These are phyloP conservation scores for Vinca minor DNA, from an alignment of 257 asterid species.

Conservation along the genomic window DNA sequence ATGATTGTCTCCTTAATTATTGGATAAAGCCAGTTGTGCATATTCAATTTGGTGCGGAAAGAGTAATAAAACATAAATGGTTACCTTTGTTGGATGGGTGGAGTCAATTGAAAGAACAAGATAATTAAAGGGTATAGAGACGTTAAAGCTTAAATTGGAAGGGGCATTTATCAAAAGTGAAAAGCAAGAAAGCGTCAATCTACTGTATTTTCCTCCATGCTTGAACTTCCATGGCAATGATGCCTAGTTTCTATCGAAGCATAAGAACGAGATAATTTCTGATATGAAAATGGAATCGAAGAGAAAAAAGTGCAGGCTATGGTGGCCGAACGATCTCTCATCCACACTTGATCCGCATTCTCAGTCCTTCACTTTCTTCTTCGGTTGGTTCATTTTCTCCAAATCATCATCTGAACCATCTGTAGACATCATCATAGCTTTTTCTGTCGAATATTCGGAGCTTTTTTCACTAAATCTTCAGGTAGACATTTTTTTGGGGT, in stretches of 20 bases:
- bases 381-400: slow-evolving; percentile 69
- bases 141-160: neutral
- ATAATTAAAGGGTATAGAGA: neutral
- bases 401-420: slow-evolving; percentile 48
- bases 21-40: too few species aligned
- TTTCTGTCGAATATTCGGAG: slow-evolving; percentile 34
- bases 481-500: slow-evolving; percentile 26
- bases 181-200: neutral
- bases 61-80: too few species aligned
- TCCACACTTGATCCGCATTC: slow-evolving; percentile 27
- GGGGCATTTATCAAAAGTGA: neutral
- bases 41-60: too few species aligned
- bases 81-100: too few species aligned
- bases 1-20: too few species aligned
- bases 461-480: slow-evolving; percentile 40
- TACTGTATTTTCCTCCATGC: neutral
- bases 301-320: slow-evolving; percentile 62
- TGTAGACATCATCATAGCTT: slow-evolving; percentile 64
- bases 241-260: neutral
- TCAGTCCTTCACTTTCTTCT: slow-evolving; percentile 35
- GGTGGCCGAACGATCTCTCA: slow-evolving; percentile 74
- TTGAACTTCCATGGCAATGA: neutral
- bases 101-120: neutral
- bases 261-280: neutral
- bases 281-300: slow-evolving; percentile 18